Base-by-base conservation (phyloP, 176 grass and related monocot genomes). In the Elymus sibiricus region DNA sequence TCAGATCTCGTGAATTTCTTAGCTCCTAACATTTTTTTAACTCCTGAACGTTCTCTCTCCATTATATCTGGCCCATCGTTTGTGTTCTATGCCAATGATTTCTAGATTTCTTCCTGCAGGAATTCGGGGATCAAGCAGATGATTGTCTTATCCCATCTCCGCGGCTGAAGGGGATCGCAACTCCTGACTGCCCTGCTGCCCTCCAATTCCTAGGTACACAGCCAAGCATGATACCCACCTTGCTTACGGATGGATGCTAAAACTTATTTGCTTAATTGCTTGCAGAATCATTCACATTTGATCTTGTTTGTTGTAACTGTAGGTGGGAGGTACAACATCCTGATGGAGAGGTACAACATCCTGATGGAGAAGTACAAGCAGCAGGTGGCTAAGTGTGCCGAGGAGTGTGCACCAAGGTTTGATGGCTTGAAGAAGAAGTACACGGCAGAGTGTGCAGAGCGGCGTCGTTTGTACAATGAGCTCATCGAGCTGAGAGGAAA, bases 401-500 rank as follows among this genome's bases (percentile, higher is more conserved):
- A 94, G 35, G 94, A 96, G 37, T 94, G 97, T 49, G 89, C 1
- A 28, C 90, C 89, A 1, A 94, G 31, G 75, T 99, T 85, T 1
- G 83, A 90, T 6, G 70, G 34, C 55, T 74, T 99, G 82, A 96
- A 90, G 53, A 99, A 90, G 67, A 96, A 96, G 87, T 99, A 96
- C 77, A 61, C 39, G 5, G 87, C 83, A 0, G 92, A 91, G 77
- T 95, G 87, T 40, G 63, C 86, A 10, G 90, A 91, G 69, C 85
- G 97, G 56, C 80, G 83, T 2, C 85, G 92, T 4, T 42, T 99
- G 51, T 91, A 96, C 74, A 99, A 99, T 55, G 97, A 96, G 11
- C 27, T 99, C 1, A 97, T 99, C 37, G 97, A 97, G 64, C 64
- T 97, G 77, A 93, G 83, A 85, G 97, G 97, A 19, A 99, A 99